Evolutionary conservation across 345 rosid species (phyloP), one percentile per base, ranked within the genome.

Genomic region (Limnanthes douglasii): DNA sequence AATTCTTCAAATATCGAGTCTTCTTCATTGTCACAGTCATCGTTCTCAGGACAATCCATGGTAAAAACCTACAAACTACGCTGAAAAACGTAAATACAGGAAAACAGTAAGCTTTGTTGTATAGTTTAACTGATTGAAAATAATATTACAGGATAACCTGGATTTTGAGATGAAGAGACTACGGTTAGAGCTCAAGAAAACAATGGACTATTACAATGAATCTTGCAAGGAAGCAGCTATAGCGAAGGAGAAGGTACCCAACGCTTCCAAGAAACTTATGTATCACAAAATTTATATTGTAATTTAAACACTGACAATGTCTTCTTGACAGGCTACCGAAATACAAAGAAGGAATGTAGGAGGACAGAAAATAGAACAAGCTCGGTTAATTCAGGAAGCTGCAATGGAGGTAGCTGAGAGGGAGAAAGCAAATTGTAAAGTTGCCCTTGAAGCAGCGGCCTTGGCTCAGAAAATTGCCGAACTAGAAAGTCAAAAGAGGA

Each of bases 91-190:
- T 24, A 27, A 45, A 55, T 18, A 17, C 27, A 43, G n/a, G 8
- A 2, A 33, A 14, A 15, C 18, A 31, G 11, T 20, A 15, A 21
- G 7, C 33, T 39, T 8, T 29, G 25, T 8, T 18, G 3, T 31
- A 12, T 38, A 20, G 6, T 16, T 34, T 5, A 22, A 34, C 12
- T 11, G n/a, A 19, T 19, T 22, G 22, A 29, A 18, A 10, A 17
- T 11, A 20, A 15, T 15, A 4, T 37, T 34, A 31, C 28, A 60
- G 69, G 66, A 65, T 0, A 66, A 48, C 4, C 17, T 57, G 39
- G 69, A 69, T 54, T 34, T 52, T 3, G 66, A 69, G 41, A 54
- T 65, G 69, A 58, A 23, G 37, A 54, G 39, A 31, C 11, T 54
- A 5, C 40, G 37, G 44, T 11, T 30, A 19, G 66, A 61, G 54